phyloP scores from a whole-genome alignment of 768 basidiomycete genomes.

The Kwoniella botswanensis region DNA sequence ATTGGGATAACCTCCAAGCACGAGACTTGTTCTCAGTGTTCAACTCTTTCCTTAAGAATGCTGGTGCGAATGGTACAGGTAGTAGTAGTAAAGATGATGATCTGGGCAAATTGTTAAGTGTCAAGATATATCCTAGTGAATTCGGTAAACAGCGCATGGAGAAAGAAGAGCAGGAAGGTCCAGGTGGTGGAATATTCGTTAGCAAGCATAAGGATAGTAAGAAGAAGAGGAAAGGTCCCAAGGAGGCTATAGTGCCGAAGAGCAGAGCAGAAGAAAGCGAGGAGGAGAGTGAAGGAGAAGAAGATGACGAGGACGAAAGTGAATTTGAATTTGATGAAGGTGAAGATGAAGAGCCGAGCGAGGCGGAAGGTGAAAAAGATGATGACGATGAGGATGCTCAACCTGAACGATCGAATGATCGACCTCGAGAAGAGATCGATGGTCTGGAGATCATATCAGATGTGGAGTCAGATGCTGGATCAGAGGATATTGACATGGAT shows the following conservation, averaged over 20 bases:
- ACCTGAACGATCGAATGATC: slow-evolving; percentile 3
- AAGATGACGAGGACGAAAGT: slow-evolving; percentile 57
- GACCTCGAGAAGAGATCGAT: slow-evolving; percentile 38
- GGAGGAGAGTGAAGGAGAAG: slow-evolving; percentile 34
- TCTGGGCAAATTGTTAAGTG: slow-evolving; percentile 71
- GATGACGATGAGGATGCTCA: slow-evolving; percentile 62
- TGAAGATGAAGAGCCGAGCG: slow-evolving; percentile 33
- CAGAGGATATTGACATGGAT: slow-evolving; percentile 83
- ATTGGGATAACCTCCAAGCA: slow-evolving; percentile 96
- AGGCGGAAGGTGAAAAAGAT: slow-evolving; percentile 43
- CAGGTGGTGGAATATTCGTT: slow-evolving; percentile 77
- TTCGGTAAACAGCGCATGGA: slow-evolving; percentile 88
- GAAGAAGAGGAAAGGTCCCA: slow-evolving; percentile 50
- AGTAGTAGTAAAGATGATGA: slow-evolving; percentile 32
- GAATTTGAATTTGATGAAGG: slow-evolving; percentile 26
- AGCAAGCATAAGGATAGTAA: slow-evolving; percentile 37
- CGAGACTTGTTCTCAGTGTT: slow-evolving; percentile 89
- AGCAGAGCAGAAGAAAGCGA: slow-evolving; percentile 31
- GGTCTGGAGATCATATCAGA: slow-evolving; percentile 60
- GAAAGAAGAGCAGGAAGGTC: slow-evolving; percentile 86
- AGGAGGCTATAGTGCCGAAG: slow-evolving; percentile 30
- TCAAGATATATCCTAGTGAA: slow-evolving; percentile 87
- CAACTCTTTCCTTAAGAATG: slow-evolving; percentile 71
- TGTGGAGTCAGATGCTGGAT: slow-evolving; percentile 55
- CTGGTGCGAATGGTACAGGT: slow-evolving; percentile 34